A percentile compares a stretch with the other conserved stretches of the same genome.
phyloP scores from a whole-genome alignment of 768 basidiomycete genomes.

The Xanthoconium purpureum region DNA sequence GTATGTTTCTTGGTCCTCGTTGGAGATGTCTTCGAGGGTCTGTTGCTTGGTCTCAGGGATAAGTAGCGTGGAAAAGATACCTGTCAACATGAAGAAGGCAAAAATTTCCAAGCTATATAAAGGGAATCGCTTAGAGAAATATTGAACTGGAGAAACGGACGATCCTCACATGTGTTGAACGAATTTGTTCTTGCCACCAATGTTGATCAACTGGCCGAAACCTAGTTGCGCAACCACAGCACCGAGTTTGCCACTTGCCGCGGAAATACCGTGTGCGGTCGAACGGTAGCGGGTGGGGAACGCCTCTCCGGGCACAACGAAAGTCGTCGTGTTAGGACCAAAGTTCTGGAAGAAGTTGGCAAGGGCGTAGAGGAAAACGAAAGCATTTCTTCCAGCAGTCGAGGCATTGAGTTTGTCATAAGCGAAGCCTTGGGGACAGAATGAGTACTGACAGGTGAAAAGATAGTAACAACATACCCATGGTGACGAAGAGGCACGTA shows the following conservation, averaged over 20 bases:
- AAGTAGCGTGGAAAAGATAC: conserved; percentile 76
- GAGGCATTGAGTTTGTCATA: conserved; percentile 56
- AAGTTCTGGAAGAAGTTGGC: conserved; percentile 91
- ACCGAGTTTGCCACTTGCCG: conserved; percentile 79
- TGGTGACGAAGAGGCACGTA: conserved; percentile 61
- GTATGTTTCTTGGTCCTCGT: conserved; percentile 66
- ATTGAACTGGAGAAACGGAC: neutral
- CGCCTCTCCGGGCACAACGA: conserved; percentile 75
- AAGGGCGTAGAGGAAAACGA: conserved; percentile 84
- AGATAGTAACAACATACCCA: conserved; percentile 47
- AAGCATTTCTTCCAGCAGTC: conserved; percentile 45
- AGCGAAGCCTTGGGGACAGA: conserved; percentile 51
- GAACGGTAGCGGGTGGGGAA: conserved; percentile 90
- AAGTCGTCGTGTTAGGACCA: conserved; percentile 78
- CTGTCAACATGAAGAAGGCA: conserved; percentile 84
- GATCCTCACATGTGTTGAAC: conserved; percentile 64
- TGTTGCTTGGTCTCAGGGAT: conserved; percentile 73
- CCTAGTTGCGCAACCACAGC: conserved; percentile 80
- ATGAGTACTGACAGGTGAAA: neutral
- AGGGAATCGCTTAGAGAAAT: conserved; percentile 1
- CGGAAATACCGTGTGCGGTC: conserved; percentile 80
- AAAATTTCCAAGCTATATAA: conserved; percentile 65
- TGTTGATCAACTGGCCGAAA: conserved; percentile 65
- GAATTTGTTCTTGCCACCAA: conserved; percentile 60
- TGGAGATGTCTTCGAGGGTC: conserved; percentile 69